Percentiles rank a stretch among this genome's conserved stretches.
Conservation (phyloP, 306 rosid genomes). For the Rosa rugosa region DNA sequence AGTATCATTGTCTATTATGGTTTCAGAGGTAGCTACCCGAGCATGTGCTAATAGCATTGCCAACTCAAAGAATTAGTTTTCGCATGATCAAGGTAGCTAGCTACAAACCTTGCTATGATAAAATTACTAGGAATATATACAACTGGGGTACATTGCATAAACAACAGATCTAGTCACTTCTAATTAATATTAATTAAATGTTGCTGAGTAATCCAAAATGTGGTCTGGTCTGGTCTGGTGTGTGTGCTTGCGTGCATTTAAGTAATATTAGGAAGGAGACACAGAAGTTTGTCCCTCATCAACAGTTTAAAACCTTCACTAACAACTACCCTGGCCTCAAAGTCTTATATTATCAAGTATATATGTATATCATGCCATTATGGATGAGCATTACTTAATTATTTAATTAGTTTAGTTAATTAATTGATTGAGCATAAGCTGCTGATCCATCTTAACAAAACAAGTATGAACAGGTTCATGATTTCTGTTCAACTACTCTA, state of each 20-base stretch:
- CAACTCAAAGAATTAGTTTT: constrained; percentile 21
- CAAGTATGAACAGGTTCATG: constrained; percentile 17
- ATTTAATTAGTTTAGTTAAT: neutral
- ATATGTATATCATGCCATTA: neutral
- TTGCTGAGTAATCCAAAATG: constrained; percentile 21
- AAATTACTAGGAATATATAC: constrained; percentile 9
- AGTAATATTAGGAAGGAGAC: neutral
- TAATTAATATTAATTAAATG: neutral
- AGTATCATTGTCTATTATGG: neutral
- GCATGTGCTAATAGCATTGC: constrained; percentile 1
- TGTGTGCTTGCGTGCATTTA: constrained; percentile 2
- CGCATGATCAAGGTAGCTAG: neutral
- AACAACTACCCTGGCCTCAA: constrained; percentile 29
- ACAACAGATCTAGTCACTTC: constrained; percentile 25
- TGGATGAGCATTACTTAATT: neutral
- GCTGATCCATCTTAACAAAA: neutral
- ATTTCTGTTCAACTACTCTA: constrained; percentile 39
- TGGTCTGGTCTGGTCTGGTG: constrained; percentile 12
- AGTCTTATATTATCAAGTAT: constrained; percentile 19
- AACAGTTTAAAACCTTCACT: constrained; percentile 32
- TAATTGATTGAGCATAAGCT: neutral
- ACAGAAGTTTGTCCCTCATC: constrained; percentile 22
- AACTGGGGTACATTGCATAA: constrained; percentile 33
- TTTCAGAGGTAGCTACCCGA: neutral
- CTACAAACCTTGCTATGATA: constrained; percentile 3